Conservation (phyloP, 2,329 filamentous ascomycete species). For the Diaporthe humulicola region DNA sequence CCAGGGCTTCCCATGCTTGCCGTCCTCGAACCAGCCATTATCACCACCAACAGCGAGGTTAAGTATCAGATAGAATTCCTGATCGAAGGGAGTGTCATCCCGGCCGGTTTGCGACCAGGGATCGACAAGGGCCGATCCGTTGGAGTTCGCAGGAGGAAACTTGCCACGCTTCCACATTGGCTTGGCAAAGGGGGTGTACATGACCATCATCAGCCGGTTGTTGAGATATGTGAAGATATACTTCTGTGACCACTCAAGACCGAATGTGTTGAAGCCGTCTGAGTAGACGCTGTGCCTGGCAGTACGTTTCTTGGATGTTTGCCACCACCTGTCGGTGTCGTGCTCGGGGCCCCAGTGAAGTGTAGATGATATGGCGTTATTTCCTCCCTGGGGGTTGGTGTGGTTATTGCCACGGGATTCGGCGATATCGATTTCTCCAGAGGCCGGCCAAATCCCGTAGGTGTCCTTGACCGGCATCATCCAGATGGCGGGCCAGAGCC, state of each 20-base stretch:
- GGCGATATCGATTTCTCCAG: constrained; percentile 87
- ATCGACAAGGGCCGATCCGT: constrained; percentile 75
- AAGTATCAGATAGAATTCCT: constrained; percentile 81
- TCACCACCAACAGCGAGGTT: constrained; percentile 83
- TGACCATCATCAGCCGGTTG: constrained; percentile 81
- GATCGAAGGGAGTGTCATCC: constrained; percentile 79
- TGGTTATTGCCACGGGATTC: constrained; percentile 88
- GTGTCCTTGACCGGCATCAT: constrained; percentile 81
- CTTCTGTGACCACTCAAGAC: constrained; percentile 88
- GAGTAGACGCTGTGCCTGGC: constrained; percentile 83
- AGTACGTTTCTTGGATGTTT: constrained; percentile 81
- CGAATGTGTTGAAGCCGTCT: constrained; percentile 79
- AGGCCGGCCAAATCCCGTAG: constrained; percentile 83
- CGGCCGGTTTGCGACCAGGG: constrained; percentile 74
- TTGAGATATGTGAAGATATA: constrained; percentile 91
- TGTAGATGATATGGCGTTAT: constrained; percentile 83
- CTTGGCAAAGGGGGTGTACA: constrained; percentile 81
- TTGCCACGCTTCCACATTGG: constrained; percentile 77
- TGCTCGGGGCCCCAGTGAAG: constrained; percentile 85
- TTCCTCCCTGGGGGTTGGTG: constrained; percentile 81
- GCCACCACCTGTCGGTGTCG: constrained; percentile 84
- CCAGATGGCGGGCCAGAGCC: constrained; percentile 95
- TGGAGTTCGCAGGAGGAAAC: constrained; percentile 74
- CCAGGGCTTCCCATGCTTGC: constrained; percentile 82
- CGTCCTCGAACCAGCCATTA: constrained; percentile 88